phyloP scores from a whole-genome alignment of 495 filamentous ascomycete genomes.

The Penicillium pancosmium region DNA sequence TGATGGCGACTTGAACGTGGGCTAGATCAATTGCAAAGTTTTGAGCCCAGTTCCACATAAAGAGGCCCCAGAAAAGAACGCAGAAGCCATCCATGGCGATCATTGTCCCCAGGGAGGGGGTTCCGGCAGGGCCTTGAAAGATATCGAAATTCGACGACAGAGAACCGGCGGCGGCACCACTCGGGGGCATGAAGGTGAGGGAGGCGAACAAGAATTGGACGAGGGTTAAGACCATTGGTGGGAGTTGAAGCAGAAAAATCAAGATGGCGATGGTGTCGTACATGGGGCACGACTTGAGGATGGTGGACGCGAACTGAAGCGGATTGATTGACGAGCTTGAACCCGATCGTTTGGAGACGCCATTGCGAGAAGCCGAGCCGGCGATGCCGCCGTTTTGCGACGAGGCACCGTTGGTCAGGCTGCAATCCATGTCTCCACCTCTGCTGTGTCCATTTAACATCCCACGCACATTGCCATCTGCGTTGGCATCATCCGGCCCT shows the following conservation, averaged over 20 bases:
- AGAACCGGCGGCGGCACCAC: slow-evolving; percentile 50
- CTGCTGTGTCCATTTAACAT: slow-evolving; percentile 45
- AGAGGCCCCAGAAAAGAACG: slow-evolving; percentile 77
- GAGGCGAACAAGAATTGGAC: slow-evolving; percentile 93
- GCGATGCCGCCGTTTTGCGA: slow-evolving; percentile 39
- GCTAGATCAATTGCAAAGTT: slow-evolving; percentile 91
- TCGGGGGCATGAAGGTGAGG: slow-evolving; percentile 88
- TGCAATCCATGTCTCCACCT: slow-evolving; percentile 44
- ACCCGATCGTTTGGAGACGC: slow-evolving; percentile 61
- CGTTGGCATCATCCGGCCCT: slow-evolving; percentile 36
- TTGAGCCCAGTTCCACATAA: slow-evolving; percentile 86
- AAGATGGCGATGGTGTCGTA: slow-evolving; percentile 97
- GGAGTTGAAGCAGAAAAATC: slow-evolving; percentile 96
- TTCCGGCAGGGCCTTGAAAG: slow-evolving; percentile 70
- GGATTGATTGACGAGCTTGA: slow-evolving; percentile 65
- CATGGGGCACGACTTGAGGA: slow-evolving; percentile 86
- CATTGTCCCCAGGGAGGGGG: slow-evolving; percentile 78
- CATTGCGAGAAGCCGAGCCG: slow-evolving; percentile 38
- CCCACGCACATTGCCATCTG: slow-evolving; percentile 40
- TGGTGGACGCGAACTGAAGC: slow-evolving; percentile 75
- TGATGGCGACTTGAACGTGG: slow-evolving; percentile 93
- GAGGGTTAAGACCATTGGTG: slow-evolving; percentile 83
- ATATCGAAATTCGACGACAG: slow-evolving; percentile 70
- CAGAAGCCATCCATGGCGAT: slow-evolving; percentile 80
- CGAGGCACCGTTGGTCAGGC: slow-evolving; percentile 39